These are phyloP conservation scores for Penicillium robsamsonii DNA, from an alignment of 495 filamentous ascomycete species.

Conservation along the genomic window DNA sequence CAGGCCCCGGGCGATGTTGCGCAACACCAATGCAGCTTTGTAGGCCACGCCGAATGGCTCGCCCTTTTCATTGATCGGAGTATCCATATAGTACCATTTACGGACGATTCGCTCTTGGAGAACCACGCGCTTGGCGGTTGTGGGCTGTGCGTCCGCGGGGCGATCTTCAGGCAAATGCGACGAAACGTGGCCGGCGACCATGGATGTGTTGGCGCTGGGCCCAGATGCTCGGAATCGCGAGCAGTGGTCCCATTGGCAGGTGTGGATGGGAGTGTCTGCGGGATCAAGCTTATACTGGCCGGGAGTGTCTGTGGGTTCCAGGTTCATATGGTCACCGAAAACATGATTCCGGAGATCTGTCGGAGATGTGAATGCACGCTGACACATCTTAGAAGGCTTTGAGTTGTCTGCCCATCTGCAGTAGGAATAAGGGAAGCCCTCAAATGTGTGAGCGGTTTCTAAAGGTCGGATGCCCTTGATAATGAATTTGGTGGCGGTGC, in stretches of 20 bases:
- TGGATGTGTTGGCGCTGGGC: constrained; percentile 41
- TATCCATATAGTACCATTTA: constrained; percentile 56
- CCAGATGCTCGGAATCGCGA: constrained; percentile 39
- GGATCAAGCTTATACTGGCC: constrained; percentile 49
- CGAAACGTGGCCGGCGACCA: constrained; percentile 49
- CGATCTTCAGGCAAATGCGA: constrained; percentile 53
- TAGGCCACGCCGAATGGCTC: constrained; percentile 84
- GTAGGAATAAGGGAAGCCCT: constrained; percentile 55
- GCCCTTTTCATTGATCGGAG: constrained; percentile 73
- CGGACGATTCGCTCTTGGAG: constrained; percentile 46
- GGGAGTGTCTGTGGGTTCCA: constrained; percentile 49
- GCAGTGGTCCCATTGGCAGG: constrained; percentile 41
- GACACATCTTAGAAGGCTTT: constrained; percentile 50
- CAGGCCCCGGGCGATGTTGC: constrained; percentile 81
- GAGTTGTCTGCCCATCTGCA: constrained; percentile 55
- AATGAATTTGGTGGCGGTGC: constrained; percentile 72
- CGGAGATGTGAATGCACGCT: constrained; percentile 58
- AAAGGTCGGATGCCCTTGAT: constrained; percentile 87
- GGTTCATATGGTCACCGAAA: constrained; percentile 62
- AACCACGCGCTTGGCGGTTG: constrained; percentile 38
- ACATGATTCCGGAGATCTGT: constrained; percentile 73
- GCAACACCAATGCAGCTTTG: constrained; percentile 77
- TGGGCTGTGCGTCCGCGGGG: constrained; percentile 45
- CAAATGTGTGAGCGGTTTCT: constrained; percentile 67
- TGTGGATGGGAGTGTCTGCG: constrained; percentile 39